Base-by-base conservation (phyloP, 306 rosid species). In the Datisca glomerata region DNA sequence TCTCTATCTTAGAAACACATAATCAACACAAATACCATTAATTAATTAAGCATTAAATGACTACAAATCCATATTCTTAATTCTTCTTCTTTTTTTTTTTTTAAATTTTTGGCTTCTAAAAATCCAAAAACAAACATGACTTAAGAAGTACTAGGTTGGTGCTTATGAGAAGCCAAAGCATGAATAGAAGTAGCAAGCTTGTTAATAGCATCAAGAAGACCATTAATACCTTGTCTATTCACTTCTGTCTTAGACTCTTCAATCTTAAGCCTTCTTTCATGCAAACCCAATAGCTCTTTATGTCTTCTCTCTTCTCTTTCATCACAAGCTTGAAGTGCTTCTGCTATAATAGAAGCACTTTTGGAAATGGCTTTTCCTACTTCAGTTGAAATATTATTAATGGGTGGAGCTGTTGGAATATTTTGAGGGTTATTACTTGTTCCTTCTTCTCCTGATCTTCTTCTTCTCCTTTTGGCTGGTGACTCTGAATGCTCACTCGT, bases 221-320 rank as follows among this genome's bases (percentile, higher is more conserved):
- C 75, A 68, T 10, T 53, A 13, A 68, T 47, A 43, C 75, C 75
- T 57, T 63, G 55, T 54, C 57, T 57, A 50, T 45, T 48, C 62
- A 57, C 31, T 53, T 57, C 66, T 5, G 43, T 52, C 51, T 62
- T 68, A 4, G 70, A 46, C 32, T 68, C 69, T 46, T 68, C 66
- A n/a, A 62, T 51, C 69, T 51, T 45, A 9, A 68, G 60, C 58
- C 61, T 68, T 24, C 49, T 61, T 46, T 62, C 70, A 35, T 58
- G 66, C 66, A 69, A 31, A 29, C 39, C 52, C 33, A 57, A 5
- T 22, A 47, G 45, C 12, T 69, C 63, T 58, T 57, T 63, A 33
- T 69, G 75, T 58, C 75, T 64, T 20, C 55, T 63, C 24, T 69
- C 70, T 24, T 63, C 66, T 53, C 67, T 53, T 36, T 58, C 75